These are phyloP conservation scores for Sonneratia alba DNA, from an alignment of 345 rosid species.

Conservation along the genomic window DNA sequence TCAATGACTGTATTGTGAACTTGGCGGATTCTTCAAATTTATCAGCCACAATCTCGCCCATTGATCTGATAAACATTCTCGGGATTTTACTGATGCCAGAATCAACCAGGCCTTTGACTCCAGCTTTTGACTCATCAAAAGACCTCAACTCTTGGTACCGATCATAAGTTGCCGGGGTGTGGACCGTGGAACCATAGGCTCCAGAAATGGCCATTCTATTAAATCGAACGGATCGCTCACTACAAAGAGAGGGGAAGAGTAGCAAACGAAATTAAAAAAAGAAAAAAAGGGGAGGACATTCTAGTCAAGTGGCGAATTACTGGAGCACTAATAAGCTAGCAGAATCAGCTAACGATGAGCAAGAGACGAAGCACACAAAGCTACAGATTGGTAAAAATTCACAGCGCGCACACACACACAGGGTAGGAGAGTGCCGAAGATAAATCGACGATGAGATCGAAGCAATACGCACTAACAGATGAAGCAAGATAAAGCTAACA, in stretches of 20 bases:
- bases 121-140: slow-evolving; percentile 27
- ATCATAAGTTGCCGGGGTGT: slow-evolving; percentile 7
- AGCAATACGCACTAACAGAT: too few species aligned
- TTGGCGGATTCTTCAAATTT: background rate
- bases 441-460: too few species aligned
- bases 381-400: too few species aligned
- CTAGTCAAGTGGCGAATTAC: background rate
- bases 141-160: slow-evolving; percentile 15
- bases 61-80: slow-evolving; percentile 16
- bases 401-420: too few species aligned
- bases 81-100: slow-evolving; percentile 21
- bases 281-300: too few species aligned
- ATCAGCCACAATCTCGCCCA: slow-evolving; percentile 5
- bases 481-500: too few species aligned
- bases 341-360: too few species aligned
- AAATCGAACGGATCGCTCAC: background rate
- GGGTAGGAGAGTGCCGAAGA: too few species aligned
- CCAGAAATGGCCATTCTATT: background rate
- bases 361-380: too few species aligned
- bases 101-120: slow-evolving; percentile 31
- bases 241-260: too few species aligned
- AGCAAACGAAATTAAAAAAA: too few species aligned
- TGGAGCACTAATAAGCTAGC: background rate
- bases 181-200: background rate
- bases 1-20: slow-evolving; percentile 11